Conservation (phyloP, 345 rosid genomes). For the Corchorus olitorius region DNA sequence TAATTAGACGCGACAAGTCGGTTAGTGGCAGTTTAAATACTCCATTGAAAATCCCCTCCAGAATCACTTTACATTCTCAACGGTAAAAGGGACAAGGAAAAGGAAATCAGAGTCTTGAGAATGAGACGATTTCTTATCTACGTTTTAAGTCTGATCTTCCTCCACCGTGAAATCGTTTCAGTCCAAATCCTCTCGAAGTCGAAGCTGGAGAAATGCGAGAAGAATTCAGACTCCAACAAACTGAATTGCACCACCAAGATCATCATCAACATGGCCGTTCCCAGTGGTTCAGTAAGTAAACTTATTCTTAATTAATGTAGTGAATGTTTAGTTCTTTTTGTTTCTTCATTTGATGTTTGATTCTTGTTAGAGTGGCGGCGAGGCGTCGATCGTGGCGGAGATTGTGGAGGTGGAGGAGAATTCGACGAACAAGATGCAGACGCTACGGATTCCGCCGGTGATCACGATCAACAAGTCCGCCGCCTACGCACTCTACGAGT, state of each 20-base stretch:
- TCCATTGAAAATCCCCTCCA: not conserved
- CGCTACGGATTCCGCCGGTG: conserved; percentile 77
- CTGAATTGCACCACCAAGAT: conserved; percentile 63
- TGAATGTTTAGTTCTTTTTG: not conserved
- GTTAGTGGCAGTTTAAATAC: conserved; percentile 16
- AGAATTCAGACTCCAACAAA: conserved; percentile 30
- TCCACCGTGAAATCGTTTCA: not conserved
- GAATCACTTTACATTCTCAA: not conserved
- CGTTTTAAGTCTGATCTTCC: conserved; percentile 4
- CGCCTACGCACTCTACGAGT: conserved; percentile 78
- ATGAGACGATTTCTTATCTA: conserved; percentile 17
- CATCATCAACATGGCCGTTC: conserved; percentile 64
- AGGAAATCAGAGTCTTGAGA: not conserved
- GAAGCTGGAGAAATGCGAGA: conserved; percentile 61
- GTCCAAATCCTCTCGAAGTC: conserved; percentile 73
- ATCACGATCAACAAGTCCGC: conserved; percentile 76
- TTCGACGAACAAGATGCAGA: conserved; percentile 66
- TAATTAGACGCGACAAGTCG: not conserved
- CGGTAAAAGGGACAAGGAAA: not conserved
- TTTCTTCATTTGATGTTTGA: not conserved
- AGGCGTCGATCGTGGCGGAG: conserved; percentile 87
- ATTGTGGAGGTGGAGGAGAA: conserved; percentile 95
- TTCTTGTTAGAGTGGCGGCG: conserved; percentile 68
- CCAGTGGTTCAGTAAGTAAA: conserved; percentile 62
- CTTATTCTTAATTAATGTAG: not conserved